Evolutionary conservation across 371 early-diverging fungal species (phyloP), one percentile per base, ranked within the genome.

Genomic region (Mucor indicus): DNA sequence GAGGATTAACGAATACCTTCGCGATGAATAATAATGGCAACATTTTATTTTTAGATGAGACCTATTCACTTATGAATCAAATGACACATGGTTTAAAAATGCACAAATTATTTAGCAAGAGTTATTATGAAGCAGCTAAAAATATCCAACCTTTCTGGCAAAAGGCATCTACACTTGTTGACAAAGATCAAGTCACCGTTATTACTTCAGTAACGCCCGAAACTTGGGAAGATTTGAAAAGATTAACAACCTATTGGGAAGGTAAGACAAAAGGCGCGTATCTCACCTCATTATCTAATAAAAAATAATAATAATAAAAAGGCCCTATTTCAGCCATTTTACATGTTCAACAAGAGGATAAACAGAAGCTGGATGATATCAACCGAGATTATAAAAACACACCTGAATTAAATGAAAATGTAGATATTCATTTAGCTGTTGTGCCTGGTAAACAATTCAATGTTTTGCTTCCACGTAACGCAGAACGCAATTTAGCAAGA

Each of bases 401-500:
- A 21, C 52, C 64, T 16, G 61, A 60, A 15, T 33, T 76, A 5
- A 30, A 42, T 16, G 39, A 50, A 6, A 55, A 70, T 25, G 70
- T 65, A 4, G 69, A 72, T 56, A 21, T 76, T 4, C 76, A 76
- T 46, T 36, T 76, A 8, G 44, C 51, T 5, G 55, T 36, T 12
- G 45, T 61, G 4, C 57, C 68, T 1, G 60, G 55, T 5, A 39
- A 53, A 0, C 35, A 50, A 4, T 17, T 68, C 2, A 54, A 61
- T 10, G 67, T 72, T 2, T 45, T 65, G 4, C 48, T 76, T 15
- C 60, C 72, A 19, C 70, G 68, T 31, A 76, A 76, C 36, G 67
- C 70, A 11, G 71, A 72, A 33, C 68, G 77, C n/a, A 76, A 76
- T 31, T 40, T 76, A 47, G 77, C 77, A 11, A 50, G 77, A 15